Evolutionary conservation across 2,329 filamentous ascomycete genomes (phyloP).

Genomic region (Huntiella bhutanensis): DNA sequence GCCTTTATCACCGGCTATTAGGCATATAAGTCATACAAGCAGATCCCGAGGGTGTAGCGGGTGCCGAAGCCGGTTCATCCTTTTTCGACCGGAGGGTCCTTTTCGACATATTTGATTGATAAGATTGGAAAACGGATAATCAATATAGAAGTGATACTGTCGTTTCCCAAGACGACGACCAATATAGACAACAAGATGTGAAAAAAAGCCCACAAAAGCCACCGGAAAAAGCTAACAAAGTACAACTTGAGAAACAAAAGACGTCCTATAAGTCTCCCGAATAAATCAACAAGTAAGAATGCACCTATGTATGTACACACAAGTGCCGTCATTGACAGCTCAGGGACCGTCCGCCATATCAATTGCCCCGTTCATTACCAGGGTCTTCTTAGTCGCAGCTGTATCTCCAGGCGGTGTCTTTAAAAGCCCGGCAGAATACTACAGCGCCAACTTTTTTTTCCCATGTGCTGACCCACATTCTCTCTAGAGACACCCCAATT

Average conservation of each 20-base stretch:
- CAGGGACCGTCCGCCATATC: too few species aligned
- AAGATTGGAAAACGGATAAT: not conserved
- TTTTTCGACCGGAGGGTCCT: conserved; percentile 7
- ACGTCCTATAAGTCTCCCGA: too few species aligned
- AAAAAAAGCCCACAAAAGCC: not conserved
- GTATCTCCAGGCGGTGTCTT: conserved; percentile 1
- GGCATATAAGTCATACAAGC: conserved; percentile 5
- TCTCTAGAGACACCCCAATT: not conserved
- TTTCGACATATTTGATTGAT: not conserved
- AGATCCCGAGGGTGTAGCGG: conserved; percentile 2
- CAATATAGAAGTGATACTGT: too few species aligned
- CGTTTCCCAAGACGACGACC: too few species aligned
- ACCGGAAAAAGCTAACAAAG: not conserved
- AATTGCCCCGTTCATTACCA: too few species aligned
- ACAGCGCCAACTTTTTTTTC: not conserved
- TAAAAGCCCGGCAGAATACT: conserved; percentile 4
- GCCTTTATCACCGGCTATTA: not conserved
- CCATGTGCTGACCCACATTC: not conserved
- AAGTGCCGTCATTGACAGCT: too few species aligned
- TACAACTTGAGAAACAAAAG: too few species aligned
- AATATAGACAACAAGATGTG: not conserved
- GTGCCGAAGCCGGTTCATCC: conserved; percentile 2
- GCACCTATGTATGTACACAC: too few species aligned
- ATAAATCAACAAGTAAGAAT: too few species aligned
- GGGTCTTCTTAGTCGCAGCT: too few species aligned